phyloP scores from a whole-genome alignment of 176 grass and related monocot species.

The Lolium multiflorum region DNA sequence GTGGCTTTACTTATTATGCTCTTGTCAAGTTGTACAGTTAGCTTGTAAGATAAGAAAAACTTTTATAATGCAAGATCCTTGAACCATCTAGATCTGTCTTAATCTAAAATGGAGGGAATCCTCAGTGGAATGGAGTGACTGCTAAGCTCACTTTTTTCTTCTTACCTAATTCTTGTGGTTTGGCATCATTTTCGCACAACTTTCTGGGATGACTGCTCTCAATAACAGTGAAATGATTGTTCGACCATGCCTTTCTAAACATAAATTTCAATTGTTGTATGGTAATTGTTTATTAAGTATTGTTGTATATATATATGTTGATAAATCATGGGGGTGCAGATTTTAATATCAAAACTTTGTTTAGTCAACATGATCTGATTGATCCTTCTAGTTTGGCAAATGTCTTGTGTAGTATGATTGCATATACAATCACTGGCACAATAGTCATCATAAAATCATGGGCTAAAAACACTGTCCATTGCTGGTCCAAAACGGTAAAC shows the following conservation, averaged over 20 bases:
- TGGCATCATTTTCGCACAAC: neutral
- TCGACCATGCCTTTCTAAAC: conserved; percentile 1
- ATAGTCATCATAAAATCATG: conserved; percentile 14
- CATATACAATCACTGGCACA: neutral
- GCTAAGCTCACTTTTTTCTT: conserved; percentile 15
- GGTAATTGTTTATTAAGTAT: conserved; percentile 19
- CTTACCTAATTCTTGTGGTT: conserved; percentile 10
- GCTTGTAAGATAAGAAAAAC: conserved; percentile 24
- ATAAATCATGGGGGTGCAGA: conserved; percentile 2
- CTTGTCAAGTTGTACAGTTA: neutral
- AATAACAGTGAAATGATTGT: conserved; percentile 28
- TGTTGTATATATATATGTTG: neutral
- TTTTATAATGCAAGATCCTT: conserved; percentile 21
- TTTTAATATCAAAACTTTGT: conserved; percentile 26
- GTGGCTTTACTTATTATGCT: neutral
- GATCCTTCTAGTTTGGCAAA: conserved; percentile 40
- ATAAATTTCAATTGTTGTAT: conserved; percentile 6
- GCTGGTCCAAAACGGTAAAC: conserved; percentile 24
- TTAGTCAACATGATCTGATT: conserved; percentile 35
- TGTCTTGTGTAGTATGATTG: conserved; percentile 8
- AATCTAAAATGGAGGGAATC: conserved; percentile 15
- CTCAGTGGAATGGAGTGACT: conserved; percentile 37
- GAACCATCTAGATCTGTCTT: conserved; percentile 28
- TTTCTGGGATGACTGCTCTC: neutral
- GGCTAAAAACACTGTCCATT: conserved; percentile 16